phyloP scores from a whole-genome alignment of 768 basidiomycete genomes.

The Coprinellus aureogranulatus region DNA sequence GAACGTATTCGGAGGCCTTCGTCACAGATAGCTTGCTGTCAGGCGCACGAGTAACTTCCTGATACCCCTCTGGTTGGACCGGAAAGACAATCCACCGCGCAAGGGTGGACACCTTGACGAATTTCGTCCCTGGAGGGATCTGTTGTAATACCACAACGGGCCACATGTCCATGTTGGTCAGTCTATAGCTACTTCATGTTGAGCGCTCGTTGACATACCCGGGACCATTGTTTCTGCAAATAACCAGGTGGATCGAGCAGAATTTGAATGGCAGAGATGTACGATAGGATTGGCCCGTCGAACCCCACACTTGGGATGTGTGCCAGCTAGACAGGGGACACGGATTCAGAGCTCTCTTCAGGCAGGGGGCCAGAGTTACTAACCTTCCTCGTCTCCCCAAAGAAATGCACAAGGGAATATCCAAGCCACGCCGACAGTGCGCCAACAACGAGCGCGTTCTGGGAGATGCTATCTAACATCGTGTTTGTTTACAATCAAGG shows the following conservation, averaged over 20 bases:
- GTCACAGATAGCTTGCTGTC: slow-evolving; percentile 23
- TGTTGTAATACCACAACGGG: neutral
- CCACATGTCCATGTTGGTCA: neutral
- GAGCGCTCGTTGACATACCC: too few relatives aligned
- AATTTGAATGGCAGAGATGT: neutral
- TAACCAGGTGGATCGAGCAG: neutral
- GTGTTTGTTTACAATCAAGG: too few relatives aligned
- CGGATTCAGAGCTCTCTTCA: neutral
- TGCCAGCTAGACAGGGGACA: neutral
- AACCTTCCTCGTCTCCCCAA: slow-evolving; percentile 3
- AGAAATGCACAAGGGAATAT: slow-evolving; percentile 3
- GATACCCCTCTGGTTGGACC: slow-evolving; percentile 16
- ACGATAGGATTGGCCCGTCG: neutral
- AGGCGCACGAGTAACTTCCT: slow-evolving; percentile 25
- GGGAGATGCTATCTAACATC: too few relatives aligned
- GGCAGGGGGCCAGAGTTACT: neutral
- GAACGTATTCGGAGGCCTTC: slow-evolving; percentile 10
- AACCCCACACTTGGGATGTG: neutral
- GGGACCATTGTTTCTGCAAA: neutral
- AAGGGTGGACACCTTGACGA: slow-evolving; percentile 3
- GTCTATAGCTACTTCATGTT: neutral
- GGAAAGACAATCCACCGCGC: slow-evolving; percentile 6
- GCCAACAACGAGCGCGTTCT: too few relatives aligned
- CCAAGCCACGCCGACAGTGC: neutral
- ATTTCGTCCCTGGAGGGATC: neutral